Evolutionary conservation across 441 rosid genomes (phyloP).

Genomic region (Bruguiera hainesii): DNA sequence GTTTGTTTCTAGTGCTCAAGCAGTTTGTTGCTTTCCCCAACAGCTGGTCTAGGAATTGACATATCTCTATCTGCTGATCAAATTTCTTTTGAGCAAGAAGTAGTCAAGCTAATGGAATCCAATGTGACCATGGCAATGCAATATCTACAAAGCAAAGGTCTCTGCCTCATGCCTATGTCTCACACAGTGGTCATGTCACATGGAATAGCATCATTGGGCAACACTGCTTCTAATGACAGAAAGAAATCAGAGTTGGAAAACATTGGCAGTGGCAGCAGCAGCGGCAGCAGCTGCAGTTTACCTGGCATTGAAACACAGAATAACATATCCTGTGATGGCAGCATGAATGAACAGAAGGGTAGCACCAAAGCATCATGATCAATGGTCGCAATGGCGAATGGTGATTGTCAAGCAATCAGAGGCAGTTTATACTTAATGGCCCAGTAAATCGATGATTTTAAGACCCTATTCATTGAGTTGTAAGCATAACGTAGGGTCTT

Average conservation of each 20-base stretch:
- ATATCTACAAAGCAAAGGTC: conserved; percentile 53
- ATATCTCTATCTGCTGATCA: conserved; percentile 35
- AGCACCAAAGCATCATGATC: conserved; percentile 9
- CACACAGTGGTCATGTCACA: conserved; percentile 41
- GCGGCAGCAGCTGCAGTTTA: conserved; percentile 24
- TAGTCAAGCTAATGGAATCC: conserved; percentile 51
- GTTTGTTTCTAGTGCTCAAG: conserved; percentile 21
- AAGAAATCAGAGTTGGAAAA: conserved; percentile 13
- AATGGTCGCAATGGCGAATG: conserved; percentile 19
- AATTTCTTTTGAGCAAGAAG: conserved; percentile 44
- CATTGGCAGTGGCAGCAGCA: conserved; percentile 20
- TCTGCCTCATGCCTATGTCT: conserved; percentile 57
- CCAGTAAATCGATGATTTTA: too few species aligned
- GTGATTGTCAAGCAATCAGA: conserved; percentile 14
- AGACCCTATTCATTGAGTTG: too few species aligned
- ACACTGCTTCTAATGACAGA: conserved; percentile 17
- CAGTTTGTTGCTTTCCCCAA: conserved; percentile 18
- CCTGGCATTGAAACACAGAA: conserved; percentile 20
- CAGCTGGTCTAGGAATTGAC: conserved; percentile 25
- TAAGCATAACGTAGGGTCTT: too few species aligned
- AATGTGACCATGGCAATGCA: conserved; percentile 45
- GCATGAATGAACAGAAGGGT: conserved; percentile 10
- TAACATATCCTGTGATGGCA: not conserved
- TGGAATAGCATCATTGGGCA: conserved; percentile 28
- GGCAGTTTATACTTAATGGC: not conserved